Evolutionary conservation across 352 stramenopile species (phyloP).

Genomic region (Phytophthora fragariaefolia): DNA sequence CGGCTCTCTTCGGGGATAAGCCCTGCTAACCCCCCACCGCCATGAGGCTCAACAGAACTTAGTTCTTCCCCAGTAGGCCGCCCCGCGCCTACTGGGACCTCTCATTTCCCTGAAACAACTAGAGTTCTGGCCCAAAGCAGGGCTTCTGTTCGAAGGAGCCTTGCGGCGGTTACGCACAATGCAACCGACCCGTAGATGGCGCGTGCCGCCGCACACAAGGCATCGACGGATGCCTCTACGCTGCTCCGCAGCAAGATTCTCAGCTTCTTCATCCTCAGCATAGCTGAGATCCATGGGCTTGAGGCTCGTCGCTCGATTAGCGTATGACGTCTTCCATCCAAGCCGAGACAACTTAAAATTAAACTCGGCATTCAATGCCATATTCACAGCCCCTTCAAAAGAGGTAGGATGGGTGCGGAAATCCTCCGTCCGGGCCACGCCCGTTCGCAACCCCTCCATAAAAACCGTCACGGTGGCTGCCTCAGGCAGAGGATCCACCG

Average conservation of each 20-base stretch:
- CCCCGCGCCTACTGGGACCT: too few relatives aligned
- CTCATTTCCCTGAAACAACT: background rate
- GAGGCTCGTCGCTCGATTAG: background rate
- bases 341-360: background rate
- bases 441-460: too few relatives aligned
- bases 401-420: too few relatives aligned
- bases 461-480: too few relatives aligned
- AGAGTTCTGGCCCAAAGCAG: background rate
- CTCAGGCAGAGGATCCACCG: too few relatives aligned
- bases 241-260: too few relatives aligned
- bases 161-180: background rate
- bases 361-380: too few relatives aligned
- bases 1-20: slow-evolving; percentile 2
- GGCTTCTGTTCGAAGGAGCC: background rate
- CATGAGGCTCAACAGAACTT: too few relatives aligned
- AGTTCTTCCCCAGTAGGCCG: too few relatives aligned
- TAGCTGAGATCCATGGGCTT: slow-evolving; percentile 16
- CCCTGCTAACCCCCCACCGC: background rate
- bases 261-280: slow-evolving; percentile 13
- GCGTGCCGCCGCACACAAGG: background rate
- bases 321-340: background rate
- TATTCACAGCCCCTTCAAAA: too few relatives aligned
- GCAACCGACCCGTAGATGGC: background rate
- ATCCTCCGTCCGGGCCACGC: too few relatives aligned
- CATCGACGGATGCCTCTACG: too few relatives aligned